phyloP scores from a whole-genome alignment of 2,329 filamentous ascomycete species.

The Beauveria caledonica region DNA sequence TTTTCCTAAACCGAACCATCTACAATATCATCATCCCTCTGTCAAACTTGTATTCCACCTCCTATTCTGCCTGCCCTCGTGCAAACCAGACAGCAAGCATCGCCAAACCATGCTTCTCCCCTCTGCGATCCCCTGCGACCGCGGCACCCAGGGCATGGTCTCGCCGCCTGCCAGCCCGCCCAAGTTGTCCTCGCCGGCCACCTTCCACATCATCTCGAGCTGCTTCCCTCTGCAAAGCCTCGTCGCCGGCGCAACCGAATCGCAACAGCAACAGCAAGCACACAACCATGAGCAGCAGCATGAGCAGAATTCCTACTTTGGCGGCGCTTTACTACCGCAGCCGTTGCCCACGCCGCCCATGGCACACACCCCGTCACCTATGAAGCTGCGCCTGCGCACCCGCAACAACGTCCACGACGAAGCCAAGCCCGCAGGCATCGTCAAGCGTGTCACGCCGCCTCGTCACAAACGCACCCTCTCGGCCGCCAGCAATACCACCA shows the following conservation, averaged over 20 bases:
- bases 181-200: slow-evolving; percentile 34
- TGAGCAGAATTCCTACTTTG: slow-evolving; percentile 15
- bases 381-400: slow-evolving; percentile 49
- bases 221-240: slow-evolving; percentile 55
- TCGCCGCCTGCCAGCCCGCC: slow-evolving; percentile 53
- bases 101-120: slow-evolving; percentile 44
- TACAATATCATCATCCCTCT: not conserved
- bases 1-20: not conserved
- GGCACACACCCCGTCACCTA: slow-evolving; percentile 39
- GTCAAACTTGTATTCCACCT: not conserved
- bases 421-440: slow-evolving; percentile 38
- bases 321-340: slow-evolving; percentile 25
- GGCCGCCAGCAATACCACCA: not conserved
- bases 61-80: not conserved
- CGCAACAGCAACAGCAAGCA: not conserved
- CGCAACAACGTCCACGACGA: slow-evolving; percentile 26
- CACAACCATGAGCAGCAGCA: not conserved
- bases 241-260: slow-evolving; percentile 28
- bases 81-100: not conserved
- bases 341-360: slow-evolving; percentile 50
- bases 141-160: slow-evolving; percentile 41
- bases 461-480: slow-evolving; percentile 6
- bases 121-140: slow-evolving; percentile 51
- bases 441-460: slow-evolving; percentile 42
- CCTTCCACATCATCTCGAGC: slow-evolving; percentile 49